Percentiles rank a stretch among this genome's conserved stretches.
Conservation (phyloP, 2,329 filamentous ascomycete species). For the Penicillium sp. region DNA sequence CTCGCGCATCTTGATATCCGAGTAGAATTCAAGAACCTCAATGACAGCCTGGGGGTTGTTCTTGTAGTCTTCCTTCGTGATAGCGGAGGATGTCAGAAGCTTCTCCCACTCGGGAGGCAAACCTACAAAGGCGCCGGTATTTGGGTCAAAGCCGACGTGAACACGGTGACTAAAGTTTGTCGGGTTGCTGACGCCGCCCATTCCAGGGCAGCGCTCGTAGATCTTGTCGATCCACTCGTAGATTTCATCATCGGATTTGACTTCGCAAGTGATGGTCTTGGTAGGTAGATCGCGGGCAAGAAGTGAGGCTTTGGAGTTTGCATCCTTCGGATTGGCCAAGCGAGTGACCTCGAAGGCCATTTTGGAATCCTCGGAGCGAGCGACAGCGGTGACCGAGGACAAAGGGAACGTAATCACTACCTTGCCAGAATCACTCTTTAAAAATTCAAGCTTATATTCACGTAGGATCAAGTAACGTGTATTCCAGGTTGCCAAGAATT, state of each 20-base stretch:
- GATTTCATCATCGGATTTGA: slow-evolving; percentile 90
- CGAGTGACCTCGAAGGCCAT: slow-evolving; percentile 92
- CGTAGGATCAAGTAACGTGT: slow-evolving; percentile 84
- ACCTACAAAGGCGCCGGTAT: slow-evolving; percentile 89
- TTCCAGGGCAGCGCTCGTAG: slow-evolving; percentile 89
- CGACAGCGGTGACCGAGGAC: slow-evolving; percentile 80
- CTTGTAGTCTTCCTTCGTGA: slow-evolving; percentile 97
- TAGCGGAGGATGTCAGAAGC: slow-evolving; percentile 85
- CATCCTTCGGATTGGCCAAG: slow-evolving; percentile 51
- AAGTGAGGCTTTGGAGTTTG: slow-evolving; percentile 57
- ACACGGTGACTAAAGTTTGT: slow-evolving; percentile 97
- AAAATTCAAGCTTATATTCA: slow-evolving; percentile 86
- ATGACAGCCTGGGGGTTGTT: slow-evolving; percentile 77
- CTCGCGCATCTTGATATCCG: slow-evolving; percentile 57
- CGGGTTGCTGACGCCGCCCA: slow-evolving; percentile 96
- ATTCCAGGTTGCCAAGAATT: slow-evolving; percentile 70
- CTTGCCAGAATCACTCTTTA: slow-evolving; percentile 84
- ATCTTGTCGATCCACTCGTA: slow-evolving; percentile 99
- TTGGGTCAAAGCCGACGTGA: slow-evolving; percentile 92
- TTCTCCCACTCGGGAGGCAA: slow-evolving; percentile 95
- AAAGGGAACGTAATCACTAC: slow-evolving; percentile 76
- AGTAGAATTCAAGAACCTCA: slow-evolving; percentile 62
- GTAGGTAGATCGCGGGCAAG: slow-evolving; percentile 71
- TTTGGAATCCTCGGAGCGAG: slow-evolving; percentile 79
- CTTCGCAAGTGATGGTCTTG: slow-evolving; percentile 79